Base-by-base conservation (phyloP, 495 filamentous ascomycete genomes). In the Podospora appendiculata region DNA sequence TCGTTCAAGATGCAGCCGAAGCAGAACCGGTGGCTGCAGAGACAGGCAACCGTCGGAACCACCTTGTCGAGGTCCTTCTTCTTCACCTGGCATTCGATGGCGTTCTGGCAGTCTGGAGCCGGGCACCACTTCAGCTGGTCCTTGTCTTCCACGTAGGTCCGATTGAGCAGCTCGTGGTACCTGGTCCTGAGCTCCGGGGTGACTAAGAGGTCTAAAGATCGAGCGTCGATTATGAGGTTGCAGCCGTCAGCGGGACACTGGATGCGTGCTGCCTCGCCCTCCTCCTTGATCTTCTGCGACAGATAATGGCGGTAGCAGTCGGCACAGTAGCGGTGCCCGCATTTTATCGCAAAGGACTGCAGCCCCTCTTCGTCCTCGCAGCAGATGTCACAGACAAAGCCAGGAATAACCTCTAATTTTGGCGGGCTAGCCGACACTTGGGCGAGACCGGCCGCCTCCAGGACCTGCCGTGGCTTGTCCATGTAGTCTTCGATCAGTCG, bases 81-180 rank as follows among this genome's bases (percentile, higher is more conserved):
- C 67, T 93, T 95, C 32, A 97, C 79, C 0, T 71, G 74, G 59
- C 93, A 98, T 55, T 98, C 88, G 14, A 97, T 72, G 11, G 91
- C 92, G 59, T 93, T 96, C 54, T 85, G 79, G 71, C 93, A 98
- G 60, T 97, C 89, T 35, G 93, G 93, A 3, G 94, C 92, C 6
- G 93, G 93, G 65, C 93, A 98, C 93, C 93, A 98, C 62, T 92
- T 91, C 17, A 97, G 79, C 42, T 84, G 87, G 34, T 95, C 92
- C 61, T 87, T 95, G 64, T 98, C 93, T 63, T 98, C 92, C 48
- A 98, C 93, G 60, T 94, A 98, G 2, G 93, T 97, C 54, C 94
- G 80, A 51, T 86, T 95, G 19, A 98, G 82, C 14, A 98, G 75
- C 46, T 84, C 82, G 59, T 88, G 83, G 63, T 97, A 98, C 57